phyloP scores from a whole-genome alignment of 108 stramenopile genomes.

The Stephanodiscus minutulus region DNA sequence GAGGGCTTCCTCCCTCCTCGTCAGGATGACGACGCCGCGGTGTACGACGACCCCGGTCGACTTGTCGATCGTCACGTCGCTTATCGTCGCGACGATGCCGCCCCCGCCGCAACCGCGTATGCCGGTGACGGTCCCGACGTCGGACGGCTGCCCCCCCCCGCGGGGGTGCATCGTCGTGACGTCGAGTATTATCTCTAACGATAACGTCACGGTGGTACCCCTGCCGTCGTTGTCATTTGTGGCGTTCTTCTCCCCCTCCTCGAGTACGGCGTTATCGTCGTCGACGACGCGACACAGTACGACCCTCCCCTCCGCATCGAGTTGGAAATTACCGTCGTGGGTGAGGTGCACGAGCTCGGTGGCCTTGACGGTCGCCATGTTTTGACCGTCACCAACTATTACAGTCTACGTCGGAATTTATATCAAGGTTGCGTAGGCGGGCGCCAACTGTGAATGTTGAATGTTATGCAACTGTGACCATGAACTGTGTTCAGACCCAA shows the following conservation, averaged over 20 bases:
- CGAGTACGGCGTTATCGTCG: background rate
- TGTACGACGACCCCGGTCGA: slow-evolving; percentile 64
- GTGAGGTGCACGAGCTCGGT: slow-evolving; percentile 77
- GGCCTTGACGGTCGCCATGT: background rate
- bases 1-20: background rate
- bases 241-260: background rate
- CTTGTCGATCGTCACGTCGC: slow-evolving; percentile 67
- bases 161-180: slow-evolving; percentile 82
- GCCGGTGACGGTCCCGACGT: slow-evolving; percentile 55
- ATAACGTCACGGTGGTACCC: background rate
- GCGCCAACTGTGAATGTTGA: too few relatives aligned
- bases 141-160: slow-evolving; percentile 88
- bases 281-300: slow-evolving; percentile 28
- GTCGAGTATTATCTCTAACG: slow-evolving; percentile 56
- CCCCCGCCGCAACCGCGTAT: background rate
- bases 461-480: too few relatives aligned
- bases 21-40: slow-evolving; percentile 39
- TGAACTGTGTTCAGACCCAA: too few relatives aligned
- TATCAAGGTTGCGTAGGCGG: too few relatives aligned
- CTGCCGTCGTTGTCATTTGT: slow-evolving; percentile 9
- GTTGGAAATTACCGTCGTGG: slow-evolving; percentile 71
- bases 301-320: slow-evolving; percentile 56
- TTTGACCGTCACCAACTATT: too few relatives aligned
- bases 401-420: too few relatives aligned
- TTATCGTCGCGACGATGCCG: slow-evolving; percentile 33